phyloP scores from a whole-genome alignment of 208 protist species.

The Blechomonas ayalai region DNA sequence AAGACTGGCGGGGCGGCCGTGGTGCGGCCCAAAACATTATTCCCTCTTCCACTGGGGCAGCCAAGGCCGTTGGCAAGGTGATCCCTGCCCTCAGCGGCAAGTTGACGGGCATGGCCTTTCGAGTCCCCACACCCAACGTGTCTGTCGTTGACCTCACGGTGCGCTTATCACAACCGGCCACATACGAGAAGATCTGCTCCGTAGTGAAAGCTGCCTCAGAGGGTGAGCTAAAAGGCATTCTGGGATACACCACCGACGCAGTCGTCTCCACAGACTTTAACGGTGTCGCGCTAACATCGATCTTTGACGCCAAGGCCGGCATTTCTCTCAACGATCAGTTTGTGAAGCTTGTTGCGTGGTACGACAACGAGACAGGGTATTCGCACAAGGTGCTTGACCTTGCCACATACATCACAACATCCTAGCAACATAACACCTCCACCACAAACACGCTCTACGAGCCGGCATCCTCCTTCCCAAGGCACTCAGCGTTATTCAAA shows the following conservation, averaged over 20 bases:
- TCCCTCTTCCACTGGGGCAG: constrained; percentile 96
- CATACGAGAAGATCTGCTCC: constrained; percentile 29
- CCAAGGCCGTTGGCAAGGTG: constrained; percentile 96
- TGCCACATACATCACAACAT: constrained; percentile 48
- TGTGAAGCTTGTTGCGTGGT: constrained; percentile 98
- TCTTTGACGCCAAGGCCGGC: constrained; percentile 91
- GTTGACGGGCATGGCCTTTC: constrained; percentile 94
- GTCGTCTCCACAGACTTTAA: constrained; percentile 97
- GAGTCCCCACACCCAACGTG: constrained; percentile 87
- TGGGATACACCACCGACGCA: constrained; percentile 94
- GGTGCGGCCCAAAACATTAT: constrained; percentile 96
- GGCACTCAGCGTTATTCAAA: no score
- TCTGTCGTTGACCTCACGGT: constrained; percentile 39
- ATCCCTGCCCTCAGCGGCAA: constrained; percentile 71
- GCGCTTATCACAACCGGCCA: constrained; percentile 20
- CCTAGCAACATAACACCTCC: no score
- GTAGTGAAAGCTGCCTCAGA: constrained; percentile 26
- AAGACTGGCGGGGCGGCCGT: constrained; percentile 96
- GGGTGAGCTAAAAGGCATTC: constrained; percentile 92
- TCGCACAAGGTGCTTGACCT: constrained; percentile 95
- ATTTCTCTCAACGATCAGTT: constrained; percentile 96
- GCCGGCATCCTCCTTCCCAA: no score
- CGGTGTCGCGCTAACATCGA: constrained; percentile 96
- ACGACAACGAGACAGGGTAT: constrained; percentile 99
- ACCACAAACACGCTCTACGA: no score